Evolutionary conservation across 2,329 filamentous ascomycete species (phyloP).

Genomic region (Pseudophaeomoniella oleicola): DNA sequence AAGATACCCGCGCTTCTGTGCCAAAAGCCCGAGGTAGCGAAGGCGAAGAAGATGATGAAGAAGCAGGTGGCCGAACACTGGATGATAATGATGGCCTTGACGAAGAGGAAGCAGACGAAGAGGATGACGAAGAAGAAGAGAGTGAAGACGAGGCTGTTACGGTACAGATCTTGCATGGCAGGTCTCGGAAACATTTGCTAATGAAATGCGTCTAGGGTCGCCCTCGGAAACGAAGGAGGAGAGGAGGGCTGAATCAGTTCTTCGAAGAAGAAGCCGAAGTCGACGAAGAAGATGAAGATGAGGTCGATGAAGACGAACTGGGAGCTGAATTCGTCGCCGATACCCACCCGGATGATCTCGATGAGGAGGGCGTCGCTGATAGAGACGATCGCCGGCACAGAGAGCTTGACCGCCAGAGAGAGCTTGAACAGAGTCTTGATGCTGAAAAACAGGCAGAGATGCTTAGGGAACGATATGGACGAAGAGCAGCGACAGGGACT

Average conservation of each 20-base stretch:
- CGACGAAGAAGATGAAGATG: constrained; percentile 81
- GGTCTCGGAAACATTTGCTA: no score
- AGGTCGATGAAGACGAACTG: constrained; percentile 80
- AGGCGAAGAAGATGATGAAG: constrained; percentile 28
- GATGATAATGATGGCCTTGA: constrained; percentile 23
- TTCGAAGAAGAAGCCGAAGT: constrained; percentile 98
- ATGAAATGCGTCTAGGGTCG: constrained; percentile 35
- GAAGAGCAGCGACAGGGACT: constrained; percentile 52
- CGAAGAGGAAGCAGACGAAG: constrained; percentile 31
- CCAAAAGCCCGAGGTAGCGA: constrained; percentile 22
- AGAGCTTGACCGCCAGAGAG: constrained; percentile 82
- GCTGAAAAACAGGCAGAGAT: constrained; percentile 85
- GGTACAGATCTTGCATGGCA: no score
- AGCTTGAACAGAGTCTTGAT: constrained; percentile 76
- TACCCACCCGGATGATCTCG: constrained; percentile 78
- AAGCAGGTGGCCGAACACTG: constrained; percentile 17
- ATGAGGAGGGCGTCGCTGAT: constrained; percentile 58
- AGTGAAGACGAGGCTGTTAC: constrained; percentile 51
- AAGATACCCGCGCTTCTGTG: constrained; percentile 22
- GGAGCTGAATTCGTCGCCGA: constrained; percentile 77
- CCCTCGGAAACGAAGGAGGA: constrained; percentile 65
- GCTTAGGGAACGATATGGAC: constrained; percentile 76
- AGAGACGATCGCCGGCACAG: constrained; percentile 86
- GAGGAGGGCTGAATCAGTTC: constrained; percentile 67
- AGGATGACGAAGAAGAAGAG: constrained; percentile 35